Percentiles rank a stretch among this genome's conserved stretches.
phyloP scores from a whole-genome alignment of 108 stramenopile species.

The Nitzschia sp. region DNA sequence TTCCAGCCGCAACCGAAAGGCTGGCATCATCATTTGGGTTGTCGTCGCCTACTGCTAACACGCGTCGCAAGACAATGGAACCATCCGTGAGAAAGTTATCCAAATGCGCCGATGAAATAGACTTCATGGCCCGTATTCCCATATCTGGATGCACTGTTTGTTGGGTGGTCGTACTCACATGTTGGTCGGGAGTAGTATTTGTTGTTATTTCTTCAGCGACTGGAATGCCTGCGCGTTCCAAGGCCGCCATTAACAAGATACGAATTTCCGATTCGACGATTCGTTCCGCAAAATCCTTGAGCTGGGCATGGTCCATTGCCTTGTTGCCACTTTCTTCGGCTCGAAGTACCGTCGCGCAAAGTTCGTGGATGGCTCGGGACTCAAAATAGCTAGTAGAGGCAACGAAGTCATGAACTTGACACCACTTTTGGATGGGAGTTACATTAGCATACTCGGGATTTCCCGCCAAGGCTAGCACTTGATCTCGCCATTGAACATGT shows the following conservation, averaged over 20 bases:
- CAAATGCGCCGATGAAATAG: constrained; percentile 42
- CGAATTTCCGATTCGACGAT: constrained; percentile 29
- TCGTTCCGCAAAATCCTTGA: constrained; percentile 39
- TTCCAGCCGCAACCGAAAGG: neutral
- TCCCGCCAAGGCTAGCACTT: neutral
- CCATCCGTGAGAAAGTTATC: constrained; percentile 10
- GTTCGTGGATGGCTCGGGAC: constrained; percentile 23
- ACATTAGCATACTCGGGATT: neutral
- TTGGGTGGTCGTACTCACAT: neutral
- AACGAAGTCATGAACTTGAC: constrained; percentile 7
- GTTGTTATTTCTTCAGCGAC: neutral
- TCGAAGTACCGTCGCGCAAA: constrained; percentile 23
- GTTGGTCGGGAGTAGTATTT: neutral
- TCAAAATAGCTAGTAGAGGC: constrained; percentile 13
- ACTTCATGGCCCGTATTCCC: constrained; percentile 27
- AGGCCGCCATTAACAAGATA: constrained; percentile 17
- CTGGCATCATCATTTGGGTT: neutral
- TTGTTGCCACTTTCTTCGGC: neutral
- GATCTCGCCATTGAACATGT: neutral
- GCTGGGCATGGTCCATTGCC: neutral
- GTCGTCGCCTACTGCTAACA: neutral
- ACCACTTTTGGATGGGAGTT: constrained; percentile 21
- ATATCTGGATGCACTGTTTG: constrained; percentile 9
- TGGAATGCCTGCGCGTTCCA: constrained; percentile 32
- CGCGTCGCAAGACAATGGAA: constrained; percentile 12